Evolutionary conservation across 257 asterid genomes (phyloP).

Genomic region (Solanum piurae): DNA sequence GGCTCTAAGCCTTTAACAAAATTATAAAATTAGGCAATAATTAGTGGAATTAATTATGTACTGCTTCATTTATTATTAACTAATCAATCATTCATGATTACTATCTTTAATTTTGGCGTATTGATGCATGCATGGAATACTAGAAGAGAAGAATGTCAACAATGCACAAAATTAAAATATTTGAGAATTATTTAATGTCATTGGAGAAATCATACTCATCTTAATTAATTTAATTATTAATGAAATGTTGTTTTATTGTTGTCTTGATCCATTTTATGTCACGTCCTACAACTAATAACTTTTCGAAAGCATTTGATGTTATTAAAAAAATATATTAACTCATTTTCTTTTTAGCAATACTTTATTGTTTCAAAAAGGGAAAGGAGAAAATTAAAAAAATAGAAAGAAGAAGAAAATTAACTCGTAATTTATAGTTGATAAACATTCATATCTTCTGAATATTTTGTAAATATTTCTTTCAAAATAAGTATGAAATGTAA

Average conservation of each 20-base stretch:
- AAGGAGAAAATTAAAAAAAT: neutral
- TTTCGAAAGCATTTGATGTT: neutral
- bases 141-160: neutral
- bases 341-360: neutral
- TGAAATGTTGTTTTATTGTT: neutral
- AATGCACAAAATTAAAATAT: neutral
- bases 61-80: neutral
- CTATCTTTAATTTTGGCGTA: neutral
- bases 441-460: neutral
- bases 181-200: neutral
- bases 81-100: neutral
- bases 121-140: neutral
- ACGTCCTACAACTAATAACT: neutral
- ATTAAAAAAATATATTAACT: neutral
- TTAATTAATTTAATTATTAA: neutral
- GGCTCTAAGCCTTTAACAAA: neutral
- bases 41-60: neutral
- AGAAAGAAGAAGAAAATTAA: neutral
- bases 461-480: neutral
- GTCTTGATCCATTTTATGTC: neutral
- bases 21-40: neutral
- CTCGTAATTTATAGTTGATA: neutral
- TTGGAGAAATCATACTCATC: neutral
- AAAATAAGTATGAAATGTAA: neutral
- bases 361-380: neutral